Percentiles rank a stretch among this genome's conserved stretches.
These are phyloP conservation scores for Botrytis sinoallii DNA, from an alignment of 2,329 filamentous ascomycete genomes.

Conservation along the genomic window DNA sequence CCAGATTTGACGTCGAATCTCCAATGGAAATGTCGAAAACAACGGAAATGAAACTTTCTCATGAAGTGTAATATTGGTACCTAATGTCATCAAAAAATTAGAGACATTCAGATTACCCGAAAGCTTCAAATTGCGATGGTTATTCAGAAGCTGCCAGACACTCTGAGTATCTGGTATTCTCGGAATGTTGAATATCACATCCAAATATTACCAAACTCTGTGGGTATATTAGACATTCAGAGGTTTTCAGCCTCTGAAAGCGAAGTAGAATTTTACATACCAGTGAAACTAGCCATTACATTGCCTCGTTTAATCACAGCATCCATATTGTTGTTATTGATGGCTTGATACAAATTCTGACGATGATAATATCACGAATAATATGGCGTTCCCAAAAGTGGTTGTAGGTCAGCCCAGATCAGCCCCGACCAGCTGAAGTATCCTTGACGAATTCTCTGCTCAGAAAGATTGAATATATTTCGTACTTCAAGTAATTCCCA, in stretches of 20 bases:
- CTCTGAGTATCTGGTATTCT: not conserved
- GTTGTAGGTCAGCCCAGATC: not conserved
- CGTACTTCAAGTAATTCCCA: not conserved
- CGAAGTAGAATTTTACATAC: not conserved
- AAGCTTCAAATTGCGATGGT: not conserved
- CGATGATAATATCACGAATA: not conserved
- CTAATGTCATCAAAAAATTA: not conserved
- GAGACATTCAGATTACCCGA: not conserved
- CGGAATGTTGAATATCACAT: not conserved
- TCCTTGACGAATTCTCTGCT: not conserved
- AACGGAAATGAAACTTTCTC: not conserved
- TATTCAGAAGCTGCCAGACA: not conserved
- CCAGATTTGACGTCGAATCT: not conserved
- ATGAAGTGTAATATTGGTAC: not conserved
- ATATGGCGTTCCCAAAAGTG: not conserved
- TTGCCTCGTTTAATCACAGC: rapidly evolving
- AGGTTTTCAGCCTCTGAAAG: not conserved
- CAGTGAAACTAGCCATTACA: too few relatives aligned
- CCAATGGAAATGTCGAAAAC: not conserved
- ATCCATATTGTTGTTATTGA: not conserved
- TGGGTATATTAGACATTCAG: not conserved
- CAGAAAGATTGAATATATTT: not conserved
- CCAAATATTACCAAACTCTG: not conserved
- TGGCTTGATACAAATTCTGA: not conserved
- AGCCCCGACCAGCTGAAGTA: not conserved